phyloP scores from a whole-genome alignment of 1,284 basidiomycete species.

The Prillingera fragicola region DNA sequence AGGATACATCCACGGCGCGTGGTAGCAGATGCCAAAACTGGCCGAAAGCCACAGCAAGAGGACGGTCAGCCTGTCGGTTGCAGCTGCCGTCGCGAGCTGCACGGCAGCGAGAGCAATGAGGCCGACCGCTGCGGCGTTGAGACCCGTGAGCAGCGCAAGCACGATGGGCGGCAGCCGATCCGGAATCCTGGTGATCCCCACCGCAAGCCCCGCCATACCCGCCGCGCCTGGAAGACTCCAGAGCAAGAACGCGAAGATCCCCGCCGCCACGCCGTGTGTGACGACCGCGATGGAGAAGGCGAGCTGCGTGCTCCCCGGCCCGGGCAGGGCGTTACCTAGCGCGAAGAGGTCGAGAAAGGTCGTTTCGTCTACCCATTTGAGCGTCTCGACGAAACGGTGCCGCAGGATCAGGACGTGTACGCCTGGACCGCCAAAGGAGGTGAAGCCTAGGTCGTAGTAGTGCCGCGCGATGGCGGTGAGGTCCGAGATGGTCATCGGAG shows the following conservation, averaged over 20 bases:
- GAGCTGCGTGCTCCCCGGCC: conserved; percentile 50
- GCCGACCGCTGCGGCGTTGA: conserved; percentile 58
- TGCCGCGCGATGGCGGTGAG: conserved; percentile 6
- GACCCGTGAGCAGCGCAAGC: conserved; percentile 55
- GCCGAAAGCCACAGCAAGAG: conserved; percentile 52
- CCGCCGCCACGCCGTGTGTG: conserved; percentile 41
- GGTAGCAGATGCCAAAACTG: conserved; percentile 55
- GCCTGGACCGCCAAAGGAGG: conserved; percentile 32
- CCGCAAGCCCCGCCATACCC: conserved; percentile 54
- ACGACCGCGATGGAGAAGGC: conserved; percentile 47
- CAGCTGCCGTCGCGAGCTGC: conserved; percentile 52
- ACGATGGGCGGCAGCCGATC: conserved; percentile 53
- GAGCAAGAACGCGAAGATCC: conserved; percentile 44
- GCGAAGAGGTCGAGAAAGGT: conserved; percentile 48
- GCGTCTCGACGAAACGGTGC: conserved; percentile 28
- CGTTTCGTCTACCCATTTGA: conserved; percentile 29
- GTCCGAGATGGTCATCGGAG: no score
- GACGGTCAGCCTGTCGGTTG: conserved; percentile 54
- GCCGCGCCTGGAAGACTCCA: conserved; percentile 53
- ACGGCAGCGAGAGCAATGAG: conserved; percentile 57
- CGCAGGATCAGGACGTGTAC: conserved; percentile 35
- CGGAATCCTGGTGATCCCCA: conserved; percentile 53
- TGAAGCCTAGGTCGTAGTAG: conserved; percentile 34
- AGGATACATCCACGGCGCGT: conserved; percentile 52
- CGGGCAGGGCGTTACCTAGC: conserved; percentile 50